Evolutionary conservation across 768 basidiomycete species (phyloP).

Genomic region (Baorangia bicolor): DNA sequence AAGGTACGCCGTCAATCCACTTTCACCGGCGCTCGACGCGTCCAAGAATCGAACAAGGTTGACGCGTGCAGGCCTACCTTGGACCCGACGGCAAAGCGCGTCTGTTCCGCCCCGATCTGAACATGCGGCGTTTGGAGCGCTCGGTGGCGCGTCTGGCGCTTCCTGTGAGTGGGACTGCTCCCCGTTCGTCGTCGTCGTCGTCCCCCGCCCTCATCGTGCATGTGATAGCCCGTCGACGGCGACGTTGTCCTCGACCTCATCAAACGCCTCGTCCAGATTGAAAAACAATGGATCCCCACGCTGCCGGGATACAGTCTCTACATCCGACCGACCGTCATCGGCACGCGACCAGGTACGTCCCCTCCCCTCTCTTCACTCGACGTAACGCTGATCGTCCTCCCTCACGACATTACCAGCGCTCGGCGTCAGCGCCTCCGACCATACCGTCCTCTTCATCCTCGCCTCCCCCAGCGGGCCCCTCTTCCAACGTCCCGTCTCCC

Average conservation of each 20-base stretch:
- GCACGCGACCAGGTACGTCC: constrained; percentile 39
- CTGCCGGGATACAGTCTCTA: constrained; percentile 78
- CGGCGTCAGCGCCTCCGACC: constrained; percentile 71
- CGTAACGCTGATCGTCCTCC: neutral
- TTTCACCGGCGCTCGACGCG: neutral
- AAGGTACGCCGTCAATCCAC: constrained; percentile 41
- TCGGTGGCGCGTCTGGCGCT: constrained; percentile 72
- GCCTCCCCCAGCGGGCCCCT: constrained; percentile 58
- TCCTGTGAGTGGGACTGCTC: constrained; percentile 45
- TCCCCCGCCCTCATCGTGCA: too few relatives aligned
- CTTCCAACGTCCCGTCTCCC: constrained; percentile 51
- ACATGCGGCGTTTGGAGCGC: constrained; percentile 77
- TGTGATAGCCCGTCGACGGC: constrained; percentile 41
- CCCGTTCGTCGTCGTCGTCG: neutral
- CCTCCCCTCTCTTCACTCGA: neutral
- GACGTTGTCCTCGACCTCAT: constrained; percentile 49
- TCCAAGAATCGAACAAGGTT: neutral
- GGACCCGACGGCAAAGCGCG: constrained; percentile 70
- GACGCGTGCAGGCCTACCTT: constrained; percentile 53
- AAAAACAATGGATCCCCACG: constrained; percentile 83
- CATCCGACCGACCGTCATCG: constrained; percentile 76
- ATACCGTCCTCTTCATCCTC: constrained; percentile 86
- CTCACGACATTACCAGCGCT: constrained; percentile 37
- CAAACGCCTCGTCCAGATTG: constrained; percentile 66
- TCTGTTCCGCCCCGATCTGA: constrained; percentile 80